Conservation (phyloP, 441 rosid genomes). For the Croton laevigatus region DNA sequence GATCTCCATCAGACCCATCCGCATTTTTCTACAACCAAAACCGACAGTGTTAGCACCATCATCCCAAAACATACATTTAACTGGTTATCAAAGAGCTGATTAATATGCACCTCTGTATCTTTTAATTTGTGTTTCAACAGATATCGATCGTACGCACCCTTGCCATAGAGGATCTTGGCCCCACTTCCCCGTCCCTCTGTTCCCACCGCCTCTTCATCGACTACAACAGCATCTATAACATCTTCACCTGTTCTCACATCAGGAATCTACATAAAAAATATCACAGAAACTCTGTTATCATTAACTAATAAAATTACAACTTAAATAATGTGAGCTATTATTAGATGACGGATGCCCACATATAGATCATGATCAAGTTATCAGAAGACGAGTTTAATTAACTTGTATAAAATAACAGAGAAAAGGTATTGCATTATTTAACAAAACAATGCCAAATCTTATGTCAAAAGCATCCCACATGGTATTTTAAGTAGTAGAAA, state of each 20-base stretch:
- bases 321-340: neutral
- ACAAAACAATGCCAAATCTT: neutral
- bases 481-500: neutral
- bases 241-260: conserved; percentile 65
- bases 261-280: conserved; percentile 60
- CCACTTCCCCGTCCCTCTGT: conserved; percentile 51
- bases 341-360: neutral
- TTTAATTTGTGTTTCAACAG: conserved; percentile 50
- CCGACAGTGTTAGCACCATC: neutral
- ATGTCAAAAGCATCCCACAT: neutral
- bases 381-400: neutral
- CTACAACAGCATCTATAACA: conserved; percentile 81
- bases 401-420: neutral
- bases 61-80: neutral
- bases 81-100: neutral
- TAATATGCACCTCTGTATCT: conserved; percentile 36
- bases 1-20: conserved; percentile 58
- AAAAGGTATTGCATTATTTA: neutral
- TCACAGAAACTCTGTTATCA: neutral
- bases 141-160: conserved; percentile 64
- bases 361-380: too few relatives aligned
- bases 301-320: too few relatives aligned
- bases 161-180: conserved; percentile 81
- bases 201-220: conserved; percentile 77
- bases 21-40: conserved; percentile 40